phyloP scores from a whole-genome alignment of 108 stramenopile genomes.

The Chaetoceros muelleri region DNA sequence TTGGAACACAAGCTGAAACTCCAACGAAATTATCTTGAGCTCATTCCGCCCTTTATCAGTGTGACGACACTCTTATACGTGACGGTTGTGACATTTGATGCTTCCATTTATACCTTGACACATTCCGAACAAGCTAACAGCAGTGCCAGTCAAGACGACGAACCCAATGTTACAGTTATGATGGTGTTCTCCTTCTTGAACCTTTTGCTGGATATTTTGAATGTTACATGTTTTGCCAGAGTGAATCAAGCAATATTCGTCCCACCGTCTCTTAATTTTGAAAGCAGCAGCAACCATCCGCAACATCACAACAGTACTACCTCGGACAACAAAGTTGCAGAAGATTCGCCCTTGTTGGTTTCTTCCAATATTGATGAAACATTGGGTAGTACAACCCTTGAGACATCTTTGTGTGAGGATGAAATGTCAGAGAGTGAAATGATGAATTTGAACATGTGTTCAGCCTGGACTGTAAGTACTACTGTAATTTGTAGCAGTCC shows the following conservation, averaged over 20 bases:
- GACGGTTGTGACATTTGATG: constrained; percentile 9
- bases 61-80: constrained; percentile 47
- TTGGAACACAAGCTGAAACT: too few species aligned
- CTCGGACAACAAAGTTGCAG: too few species aligned
- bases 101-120: too few species aligned
- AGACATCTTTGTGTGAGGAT: too few species aligned
- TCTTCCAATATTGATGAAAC: too few species aligned
- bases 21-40: constrained; percentile 41
- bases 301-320: too few species aligned
- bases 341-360: too few species aligned
- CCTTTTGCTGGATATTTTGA: constrained; percentile 56
- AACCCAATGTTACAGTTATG: constrained; percentile 48
- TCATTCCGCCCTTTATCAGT: constrained; percentile 62
- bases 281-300: too few species aligned
- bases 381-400: too few species aligned
- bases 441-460: constrained; percentile 81
- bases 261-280: too few species aligned
- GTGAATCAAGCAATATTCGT: constrained; percentile 57
- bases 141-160: constrained; percentile 11
- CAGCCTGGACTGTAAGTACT: constrained; percentile 62
- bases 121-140: too few species aligned
- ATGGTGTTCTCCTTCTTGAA: constrained; percentile 58
- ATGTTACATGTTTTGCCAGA: constrained; percentile 63
- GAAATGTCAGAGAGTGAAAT: too few species aligned
- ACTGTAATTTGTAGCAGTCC: neutral